phyloP scores from a whole-genome alignment of 148 eudicot genomes.

The Chenopodium suecicum region DNA sequence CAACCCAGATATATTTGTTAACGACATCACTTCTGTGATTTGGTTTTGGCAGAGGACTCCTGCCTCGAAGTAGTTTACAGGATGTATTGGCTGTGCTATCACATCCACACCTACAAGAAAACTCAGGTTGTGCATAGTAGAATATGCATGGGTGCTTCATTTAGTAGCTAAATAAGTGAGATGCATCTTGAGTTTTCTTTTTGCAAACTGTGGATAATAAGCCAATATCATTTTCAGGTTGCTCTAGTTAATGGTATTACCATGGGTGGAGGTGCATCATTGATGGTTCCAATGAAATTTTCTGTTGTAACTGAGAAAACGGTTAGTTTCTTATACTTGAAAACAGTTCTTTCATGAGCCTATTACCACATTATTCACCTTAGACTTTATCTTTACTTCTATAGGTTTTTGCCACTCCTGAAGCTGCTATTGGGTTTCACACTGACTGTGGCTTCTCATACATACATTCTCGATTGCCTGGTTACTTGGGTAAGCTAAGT shows the following conservation, averaged over 20 bases:
- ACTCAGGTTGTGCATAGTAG: constrained; percentile 46
- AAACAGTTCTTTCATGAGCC: not conserved
- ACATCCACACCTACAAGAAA: constrained; percentile 88
- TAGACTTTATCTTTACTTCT: not conserved
- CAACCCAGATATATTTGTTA: not conserved
- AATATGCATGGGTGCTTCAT: not conserved
- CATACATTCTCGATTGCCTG: constrained; percentile 83
- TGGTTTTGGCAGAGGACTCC: constrained; percentile 67
- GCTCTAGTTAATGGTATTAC: constrained; percentile 92
- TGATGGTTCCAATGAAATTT: constrained; percentile 90
- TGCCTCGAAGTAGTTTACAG: constrained; percentile 90
- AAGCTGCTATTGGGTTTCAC: constrained; percentile 92
- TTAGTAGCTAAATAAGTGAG: not conserved
- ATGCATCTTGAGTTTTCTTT: not conserved
- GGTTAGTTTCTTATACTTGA: constrained; percentile 40
- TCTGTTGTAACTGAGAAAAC: constrained; percentile 94
- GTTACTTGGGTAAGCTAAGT: constrained; percentile 62
- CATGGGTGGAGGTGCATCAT: constrained; percentile 97
- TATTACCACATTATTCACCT: not conserved
- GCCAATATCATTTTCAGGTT: constrained; percentile 50
- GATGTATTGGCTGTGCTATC: constrained; percentile 98
- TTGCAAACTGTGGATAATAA: not conserved
- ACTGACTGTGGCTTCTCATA: constrained; percentile 91
- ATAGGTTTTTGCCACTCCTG: constrained; percentile 91
- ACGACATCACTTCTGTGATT: constrained; percentile 4